Conservation (phyloP, 352 stramenopile species). For the Phytophthora pistaciae region DNA sequence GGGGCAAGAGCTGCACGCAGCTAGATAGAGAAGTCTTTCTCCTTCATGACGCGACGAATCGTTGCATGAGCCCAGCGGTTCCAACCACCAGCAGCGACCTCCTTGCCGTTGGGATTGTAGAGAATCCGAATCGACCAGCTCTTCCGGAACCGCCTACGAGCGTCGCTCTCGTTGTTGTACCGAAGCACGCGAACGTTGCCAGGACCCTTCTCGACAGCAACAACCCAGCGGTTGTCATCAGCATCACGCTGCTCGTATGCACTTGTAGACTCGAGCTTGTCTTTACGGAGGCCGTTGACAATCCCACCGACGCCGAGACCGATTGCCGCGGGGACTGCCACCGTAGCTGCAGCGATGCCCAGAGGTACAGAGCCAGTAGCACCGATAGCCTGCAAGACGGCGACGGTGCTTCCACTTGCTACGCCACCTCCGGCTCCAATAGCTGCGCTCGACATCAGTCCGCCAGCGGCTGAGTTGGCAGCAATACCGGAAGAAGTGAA, state of each 20-base stretch:
- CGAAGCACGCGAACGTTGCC: slow-evolving; percentile 28
- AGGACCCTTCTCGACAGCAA: slow-evolving; percentile 31
- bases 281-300: slow-evolving; percentile 2
- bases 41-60: slow-evolving; percentile 28
- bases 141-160: slow-evolving; percentile 15
- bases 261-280: slow-evolving; percentile 10
- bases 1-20: too few relatives aligned
- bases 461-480: neutral
- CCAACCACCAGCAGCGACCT: slow-evolving; percentile 20
- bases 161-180: slow-evolving; percentile 20
- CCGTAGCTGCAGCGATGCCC: slow-evolving; percentile 7
- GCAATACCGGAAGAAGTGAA: neutral
- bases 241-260: slow-evolving; percentile 19
- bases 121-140: slow-evolving; percentile 32
- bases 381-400: neutral
- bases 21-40: slow-evolving; percentile 18
- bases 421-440: neutral
- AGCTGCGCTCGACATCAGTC: neutral
- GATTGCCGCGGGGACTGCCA: slow-evolving; percentile 2
- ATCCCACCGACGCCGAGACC: neutral
- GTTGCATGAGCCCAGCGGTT: slow-evolving; percentile 21
- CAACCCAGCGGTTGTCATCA: slow-evolving; percentile 12
- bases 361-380: neutral
- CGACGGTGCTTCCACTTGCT: neutral
- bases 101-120: slow-evolving; percentile 19